Evolutionary conservation across 805 yeast species (phyloP).

Genomic region (Brettanomyces nanus): DNA sequence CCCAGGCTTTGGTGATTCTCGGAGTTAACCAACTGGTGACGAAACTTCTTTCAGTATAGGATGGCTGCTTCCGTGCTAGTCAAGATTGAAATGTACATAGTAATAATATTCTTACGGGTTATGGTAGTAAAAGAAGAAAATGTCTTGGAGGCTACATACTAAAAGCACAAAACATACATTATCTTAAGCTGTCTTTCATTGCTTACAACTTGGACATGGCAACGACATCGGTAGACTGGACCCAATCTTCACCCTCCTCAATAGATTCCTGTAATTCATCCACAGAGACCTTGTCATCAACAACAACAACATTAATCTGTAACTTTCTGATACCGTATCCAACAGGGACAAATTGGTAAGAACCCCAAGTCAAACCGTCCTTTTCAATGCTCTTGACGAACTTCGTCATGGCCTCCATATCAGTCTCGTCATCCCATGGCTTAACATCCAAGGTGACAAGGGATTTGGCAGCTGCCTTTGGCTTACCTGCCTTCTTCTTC

Average conservation of each 20-base stretch:
- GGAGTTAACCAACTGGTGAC: too few relatives aligned
- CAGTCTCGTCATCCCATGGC: slow-evolving; percentile 99
- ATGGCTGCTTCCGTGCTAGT: too few relatives aligned
- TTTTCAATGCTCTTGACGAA: slow-evolving; percentile 75
- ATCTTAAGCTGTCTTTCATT: too few relatives aligned
- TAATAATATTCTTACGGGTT: too few relatives aligned
- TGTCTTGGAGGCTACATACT: too few relatives aligned
- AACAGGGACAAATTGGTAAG: slow-evolving; percentile 88
- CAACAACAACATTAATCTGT: slow-evolving; percentile 96
- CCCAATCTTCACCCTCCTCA: slow-evolving; percentile 97
- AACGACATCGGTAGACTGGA: slow-evolving; percentile 97
- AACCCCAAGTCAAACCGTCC: slow-evolving; percentile 99
- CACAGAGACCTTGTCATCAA: slow-evolving; percentile 91
- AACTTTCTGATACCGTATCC: slow-evolving; percentile 99
- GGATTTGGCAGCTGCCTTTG: slow-evolving; percentile 98
- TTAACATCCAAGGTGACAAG: slow-evolving; percentile 94
- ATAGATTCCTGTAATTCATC: slow-evolving; percentile 74
- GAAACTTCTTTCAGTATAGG: too few relatives aligned
- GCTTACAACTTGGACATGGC: slow-evolving; percentile 97
- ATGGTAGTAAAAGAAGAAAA: too few relatives aligned
- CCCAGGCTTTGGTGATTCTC: too few relatives aligned
- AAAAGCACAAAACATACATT: too few relatives aligned
- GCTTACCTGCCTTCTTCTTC: slow-evolving; percentile 94
- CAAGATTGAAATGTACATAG: too few relatives aligned
- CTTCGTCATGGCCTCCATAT: slow-evolving; percentile 79